Base-by-base conservation (phyloP, 371 early-diverging fungal species). In the Blakeslea trispora region DNA sequence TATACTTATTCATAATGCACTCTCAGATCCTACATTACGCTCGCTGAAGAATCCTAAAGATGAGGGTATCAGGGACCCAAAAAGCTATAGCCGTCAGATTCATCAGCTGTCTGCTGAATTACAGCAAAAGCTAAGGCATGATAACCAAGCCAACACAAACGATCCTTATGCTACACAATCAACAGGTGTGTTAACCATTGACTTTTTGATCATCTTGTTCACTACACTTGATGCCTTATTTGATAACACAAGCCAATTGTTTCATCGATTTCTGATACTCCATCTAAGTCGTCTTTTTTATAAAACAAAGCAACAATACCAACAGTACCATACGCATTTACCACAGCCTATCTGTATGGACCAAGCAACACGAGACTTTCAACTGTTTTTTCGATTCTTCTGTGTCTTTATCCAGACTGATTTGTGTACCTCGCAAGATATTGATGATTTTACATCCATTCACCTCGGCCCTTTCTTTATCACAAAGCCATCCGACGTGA, bases 1-100 rank as follows among this genome's bases (percentile, higher is more conserved):
- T 9, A 14, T 49, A 18, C 34, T 49, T 3, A 13, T 49, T 22
- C 31, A 49, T 1, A 24, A 49, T 13, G 34, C 19, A 10, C 19
- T 49, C 19, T 5, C n/a, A n/a, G 49, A 49, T 21, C 49, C 49
- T 11, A 49, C 49, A 18, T 19, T 49, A 9, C 37, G n/a, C 10
- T 28, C 28, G 7, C 7, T 28, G 7, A 7, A 28, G 7, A 28
- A 28, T 7, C 28, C 28, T 28, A 28, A 28, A 7, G 28, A 28
- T 7, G 7, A 7, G 7, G 28, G 28, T 7, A 28, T 28, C 28
- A 28, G 7, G 28, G 28, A 28, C 7, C 28, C 28, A 3, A 28
- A 28, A 28, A 28, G 7, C 28, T 28, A 28, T 7, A 28, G 28
- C 7, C 28, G 7, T 28, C 28, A 28, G 7, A 37, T 37, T 2